Conservation (phyloP, 2,329 filamentous ascomycete genomes). For the Endocalyx cinctus region DNA sequence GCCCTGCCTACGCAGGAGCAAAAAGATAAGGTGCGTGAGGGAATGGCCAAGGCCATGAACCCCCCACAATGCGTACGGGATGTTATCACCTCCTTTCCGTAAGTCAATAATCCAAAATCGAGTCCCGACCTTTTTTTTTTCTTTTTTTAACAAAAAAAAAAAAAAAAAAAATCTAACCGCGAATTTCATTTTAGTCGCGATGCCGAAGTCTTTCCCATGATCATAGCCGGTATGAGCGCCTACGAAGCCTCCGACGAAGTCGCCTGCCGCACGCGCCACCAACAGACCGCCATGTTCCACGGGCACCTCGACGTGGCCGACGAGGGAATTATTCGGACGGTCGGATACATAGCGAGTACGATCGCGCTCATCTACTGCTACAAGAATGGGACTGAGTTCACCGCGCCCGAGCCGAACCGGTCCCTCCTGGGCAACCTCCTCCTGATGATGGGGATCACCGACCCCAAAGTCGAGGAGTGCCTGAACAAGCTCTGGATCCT, state of each 20-base stretch:
- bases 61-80: constrained; percentile 17
- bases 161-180: no score
- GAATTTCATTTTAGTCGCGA: constrained; percentile 15
- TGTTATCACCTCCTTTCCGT: constrained; percentile 23
- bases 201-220: constrained; percentile 31
- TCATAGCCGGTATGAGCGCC: constrained; percentile 31
- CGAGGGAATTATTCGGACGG: constrained; percentile 29
- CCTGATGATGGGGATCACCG: constrained; percentile 39
- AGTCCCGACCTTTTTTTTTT: no score
- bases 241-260: constrained; percentile 26
- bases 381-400: constrained; percentile 30
- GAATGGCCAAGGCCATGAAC: constrained; percentile 18
- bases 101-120: no score
- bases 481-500: constrained; percentile 37
- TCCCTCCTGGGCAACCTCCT: constrained; percentile 40
- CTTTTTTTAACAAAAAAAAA: no score
- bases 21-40: constrained; percentile 21
- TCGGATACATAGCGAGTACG: constrained; percentile 29
- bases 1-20: constrained; percentile 27
- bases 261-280: constrained; percentile 28
- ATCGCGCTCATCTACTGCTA: constrained; percentile 35
- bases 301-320: constrained; percentile 30
- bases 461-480: constrained; percentile 24
- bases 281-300: constrained; percentile 31
- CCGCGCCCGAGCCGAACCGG: constrained; percentile 21